Conservation (phyloP, 2,329 filamentous ascomycete genomes). For the Penicillium sp. region DNA sequence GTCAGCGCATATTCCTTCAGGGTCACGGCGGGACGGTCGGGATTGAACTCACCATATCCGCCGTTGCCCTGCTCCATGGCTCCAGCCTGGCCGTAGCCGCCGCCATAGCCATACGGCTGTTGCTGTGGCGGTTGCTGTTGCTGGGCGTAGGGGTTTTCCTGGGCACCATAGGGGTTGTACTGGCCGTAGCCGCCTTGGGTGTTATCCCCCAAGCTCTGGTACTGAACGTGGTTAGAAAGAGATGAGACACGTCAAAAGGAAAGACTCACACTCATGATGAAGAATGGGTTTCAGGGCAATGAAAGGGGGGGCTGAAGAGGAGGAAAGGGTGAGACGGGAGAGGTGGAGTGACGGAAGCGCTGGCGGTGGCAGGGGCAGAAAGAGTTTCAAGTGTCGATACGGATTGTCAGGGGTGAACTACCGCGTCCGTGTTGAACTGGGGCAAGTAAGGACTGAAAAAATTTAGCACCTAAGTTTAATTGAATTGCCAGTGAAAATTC, state of each 20-base stretch:
- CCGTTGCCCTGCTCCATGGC: slow-evolving; percentile 35
- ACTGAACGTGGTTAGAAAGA: slow-evolving; percentile 18
- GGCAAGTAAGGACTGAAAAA: not conserved
- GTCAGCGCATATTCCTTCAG: slow-evolving; percentile 5
- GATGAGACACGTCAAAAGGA: slow-evolving; percentile 4
- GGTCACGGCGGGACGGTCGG: slow-evolving; percentile 3
- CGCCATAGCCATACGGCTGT: slow-evolving; percentile 24
- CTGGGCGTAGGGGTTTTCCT: slow-evolving; percentile 32
- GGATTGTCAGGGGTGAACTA: slow-evolving; percentile 3
- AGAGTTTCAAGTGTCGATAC: slow-evolving; percentile 6
- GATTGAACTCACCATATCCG: slow-evolving; percentile 34
- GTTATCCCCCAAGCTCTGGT: slow-evolving; percentile 30
- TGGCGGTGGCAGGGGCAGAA: slow-evolving; percentile 16
- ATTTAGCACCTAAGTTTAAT: not conserved
- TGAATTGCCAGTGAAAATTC: not conserved
- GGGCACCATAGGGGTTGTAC: slow-evolving; percentile 54
- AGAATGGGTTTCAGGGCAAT: slow-evolving; percentile 8
- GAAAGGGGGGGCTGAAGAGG: slow-evolving; percentile 12
- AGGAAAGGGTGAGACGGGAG: slow-evolving; percentile 25
- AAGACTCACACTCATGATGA: slow-evolving; percentile 53
- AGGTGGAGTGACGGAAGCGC: slow-evolving; percentile 21
- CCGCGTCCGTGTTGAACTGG: not conserved
- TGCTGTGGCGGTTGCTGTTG: slow-evolving; percentile 27
- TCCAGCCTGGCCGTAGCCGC: slow-evolving; percentile 29
- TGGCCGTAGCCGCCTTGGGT: slow-evolving; percentile 50